Evolutionary conservation across 352 stramenopile genomes (phyloP), one percentile per base, ranked within the genome.

Genomic region (Phytopythium mirpurense): DNA sequence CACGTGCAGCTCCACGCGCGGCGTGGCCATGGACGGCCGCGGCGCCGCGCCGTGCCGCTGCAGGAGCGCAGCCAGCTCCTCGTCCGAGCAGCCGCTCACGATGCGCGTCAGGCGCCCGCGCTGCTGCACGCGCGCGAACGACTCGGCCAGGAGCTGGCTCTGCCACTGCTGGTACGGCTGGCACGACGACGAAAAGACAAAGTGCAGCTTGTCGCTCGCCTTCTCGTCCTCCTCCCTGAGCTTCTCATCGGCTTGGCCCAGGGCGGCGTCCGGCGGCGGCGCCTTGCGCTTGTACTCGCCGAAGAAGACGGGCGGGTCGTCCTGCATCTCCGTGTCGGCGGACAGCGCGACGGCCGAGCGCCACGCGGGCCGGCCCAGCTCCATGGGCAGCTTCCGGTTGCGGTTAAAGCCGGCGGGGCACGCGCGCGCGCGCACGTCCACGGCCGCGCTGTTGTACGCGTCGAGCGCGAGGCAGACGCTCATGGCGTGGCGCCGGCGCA

Each of bases 111-210:
- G 59, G 0, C 65, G 63, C 9, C 83, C 81, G 24, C 60, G 65
- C 46, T 94, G 83, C 18, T 68, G 46, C 14, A 86, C 75, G 41
- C 66, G 65, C 5, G 62, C 68, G 51, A 92, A 91, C 40, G 67
- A 88, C 36, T 85, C 65, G 5, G 73, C 69, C 43, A 94, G 59
- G 21, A 87, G 61, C 32, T 92, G 74, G 24, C 77, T 88, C 54
- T 89, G 76, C 83, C 81, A 91, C 52, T 94, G 56, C 36, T 89
- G 71, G 24, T 76, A 63, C 0, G 70, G 53, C 21, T 78, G 66
- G 44, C 83, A 94, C 1, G 74, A 77, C 14, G 78, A 86, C 5
- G 69, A 73, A 54, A 89, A 90, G 1, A 92, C 83, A 46, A 92
- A 91, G 49, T 94, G 78, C 18, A 90, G 38, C 15, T 88, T 70